Evolutionary conservation across 352 stramenopile genomes (phyloP), one percentile per base, ranked within the genome.

Genomic region (Phytophthora lateralis): DNA sequence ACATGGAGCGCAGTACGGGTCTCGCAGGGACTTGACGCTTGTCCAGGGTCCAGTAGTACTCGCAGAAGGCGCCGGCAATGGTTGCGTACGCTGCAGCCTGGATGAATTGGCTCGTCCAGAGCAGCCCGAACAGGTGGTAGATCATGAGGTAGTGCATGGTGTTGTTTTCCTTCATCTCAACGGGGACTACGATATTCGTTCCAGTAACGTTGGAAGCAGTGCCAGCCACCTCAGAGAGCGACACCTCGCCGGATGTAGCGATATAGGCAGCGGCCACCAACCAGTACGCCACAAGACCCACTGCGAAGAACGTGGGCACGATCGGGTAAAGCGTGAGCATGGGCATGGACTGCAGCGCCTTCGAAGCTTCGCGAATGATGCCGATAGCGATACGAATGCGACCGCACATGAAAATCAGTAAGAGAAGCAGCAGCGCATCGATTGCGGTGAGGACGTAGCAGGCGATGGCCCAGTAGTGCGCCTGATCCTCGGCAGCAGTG

Each of bases 91-190:
- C 79, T 21, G 84, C 66, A 0, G 82, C 86, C 38, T 90, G 80
- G 64, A 97, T 86, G 60, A 97, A 91, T 70, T 95, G 83, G 50
- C 71, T 89, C 12, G 88, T 95, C 90, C 90, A 97, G 21, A 96
- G 71, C 44, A 90, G 43, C 0, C 82, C 83, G 41, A 93, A 97
- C 47, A 92, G 66, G 65, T 96, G 87, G 61, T 95, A 95, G 43
- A 91, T 79, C 58, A 96, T 72, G 35, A 90, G 57, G 58, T 91
- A 87, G 76, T 91, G 85, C 69, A 90, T 69, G 20, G 85, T 80
- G 52, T 82, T 61, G 59, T 90, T 54, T n/a, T 90, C 75, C 17
- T 73, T 41, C 27, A 91, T 60, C 39, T 87, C 59, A 4, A 75
- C 75, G 0, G 60, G 48, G 0, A 70, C 54, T 1, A 54, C 60